Conservation (phyloP, 345 rosid species). For the Eucalyptus sp. region DNA sequence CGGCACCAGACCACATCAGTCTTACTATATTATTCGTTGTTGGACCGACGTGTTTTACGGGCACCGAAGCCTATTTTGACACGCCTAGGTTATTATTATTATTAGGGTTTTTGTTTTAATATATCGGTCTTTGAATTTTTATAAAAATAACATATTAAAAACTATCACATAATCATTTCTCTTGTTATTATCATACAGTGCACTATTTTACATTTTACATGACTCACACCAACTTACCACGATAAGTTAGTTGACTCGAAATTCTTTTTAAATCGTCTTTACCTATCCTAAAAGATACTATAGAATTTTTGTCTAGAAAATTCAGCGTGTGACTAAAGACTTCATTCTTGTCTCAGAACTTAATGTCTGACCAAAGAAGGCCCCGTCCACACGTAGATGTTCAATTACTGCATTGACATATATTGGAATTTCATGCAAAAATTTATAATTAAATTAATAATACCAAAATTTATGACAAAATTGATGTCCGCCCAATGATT, state of each 20-base stretch:
- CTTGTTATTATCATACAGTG: not conserved
- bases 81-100: not conserved
- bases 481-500: not conserved
- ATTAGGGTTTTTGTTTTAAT: not conserved
- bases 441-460: no score
- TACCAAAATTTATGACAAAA: not conserved
- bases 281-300: not conserved
- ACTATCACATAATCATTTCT: no score
- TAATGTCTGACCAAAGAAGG: not conserved
- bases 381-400: not conserved
- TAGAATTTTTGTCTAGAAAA: not conserved
- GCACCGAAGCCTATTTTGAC: not conserved
- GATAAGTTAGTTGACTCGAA: rapidly evolving
- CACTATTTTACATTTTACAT: not conserved
- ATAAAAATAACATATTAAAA: no score
- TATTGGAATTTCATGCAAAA: no score
- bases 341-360: not conserved
- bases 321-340: not conserved
- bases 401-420: not conserved
- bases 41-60: not conserved
- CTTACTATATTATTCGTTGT: not conserved
- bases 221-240: not conserved
- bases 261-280: not conserved
- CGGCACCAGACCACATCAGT: not conserved
- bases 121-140: no score